These are phyloP conservation scores for Hemisphaericaspora xylanilytica DNA, from an alignment of 1,139 yeast genomes.

Conservation along the genomic window DNA sequence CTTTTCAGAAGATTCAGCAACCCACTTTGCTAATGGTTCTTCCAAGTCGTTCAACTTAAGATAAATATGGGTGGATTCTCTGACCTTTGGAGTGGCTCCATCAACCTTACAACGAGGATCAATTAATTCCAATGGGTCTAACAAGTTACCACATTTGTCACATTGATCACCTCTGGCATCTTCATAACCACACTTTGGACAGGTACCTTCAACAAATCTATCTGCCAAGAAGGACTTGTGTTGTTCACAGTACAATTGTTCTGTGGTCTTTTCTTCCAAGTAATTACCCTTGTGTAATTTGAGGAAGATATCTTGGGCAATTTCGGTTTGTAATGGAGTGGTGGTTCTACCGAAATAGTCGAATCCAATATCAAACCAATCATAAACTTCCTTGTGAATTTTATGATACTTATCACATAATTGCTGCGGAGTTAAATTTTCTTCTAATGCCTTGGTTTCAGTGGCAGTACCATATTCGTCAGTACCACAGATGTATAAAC, in stretches of 20 bases:
- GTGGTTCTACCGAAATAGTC: constrained; percentile 97
- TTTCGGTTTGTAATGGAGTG: constrained; percentile 85
- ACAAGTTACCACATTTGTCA: constrained; percentile 88
- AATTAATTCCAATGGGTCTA: constrained; percentile 89
- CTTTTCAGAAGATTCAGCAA: constrained; percentile 57
- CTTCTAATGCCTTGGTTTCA: constrained; percentile 96
- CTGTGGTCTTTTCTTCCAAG: constrained; percentile 83
- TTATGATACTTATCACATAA: constrained; percentile 87
- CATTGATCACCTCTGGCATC: constrained; percentile 99
- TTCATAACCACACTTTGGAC: constrained; percentile 91
- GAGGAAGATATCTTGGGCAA: constrained; percentile 89
- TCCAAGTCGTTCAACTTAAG: constrained; percentile 81
- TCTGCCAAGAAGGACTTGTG: constrained; percentile 94
- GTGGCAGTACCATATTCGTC: constrained; percentile 99
- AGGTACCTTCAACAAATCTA: constrained; percentile 94
- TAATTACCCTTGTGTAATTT: constrained; percentile 70
- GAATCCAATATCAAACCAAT: constrained; percentile 95
- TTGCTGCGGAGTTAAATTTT: constrained; percentile 80
- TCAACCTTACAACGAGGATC: constrained; percentile 96
- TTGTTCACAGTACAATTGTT: constrained; percentile 85
- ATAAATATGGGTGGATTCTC: constrained; percentile 82
- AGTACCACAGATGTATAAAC: constrained; percentile 90
- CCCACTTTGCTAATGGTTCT: constrained; percentile 71
- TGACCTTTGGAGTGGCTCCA: constrained; percentile 73
- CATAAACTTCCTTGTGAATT: constrained; percentile 84